Evolutionary conservation across 2,329 filamentous ascomycete species (phyloP), one percentile per base, ranked within the genome.

Genomic region (Colletotrichum melonis): DNA sequence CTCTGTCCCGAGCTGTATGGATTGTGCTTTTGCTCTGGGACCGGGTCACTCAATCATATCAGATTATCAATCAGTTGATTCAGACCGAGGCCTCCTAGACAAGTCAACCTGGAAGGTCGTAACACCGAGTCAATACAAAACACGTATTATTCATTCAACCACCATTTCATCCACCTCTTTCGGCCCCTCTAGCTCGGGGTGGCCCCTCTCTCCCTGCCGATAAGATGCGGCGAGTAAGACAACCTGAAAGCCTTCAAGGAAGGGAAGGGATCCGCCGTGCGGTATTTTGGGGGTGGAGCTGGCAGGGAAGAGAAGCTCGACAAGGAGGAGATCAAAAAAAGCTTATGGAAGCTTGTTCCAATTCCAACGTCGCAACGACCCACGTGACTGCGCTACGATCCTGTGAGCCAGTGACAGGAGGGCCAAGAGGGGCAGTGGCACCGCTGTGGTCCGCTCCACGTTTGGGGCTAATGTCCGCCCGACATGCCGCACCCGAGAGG

Each of bases 341-440:
- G 59, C 67, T 65, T 64, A 56, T 65, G 24, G 55, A 73, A 70
- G 67, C 70, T 73, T 73, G 70, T 65, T 52, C 70, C 66, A 70
- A 57, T 73, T 65, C 67, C 67, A 69, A 56, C 42, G 70, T 73
- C 62, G 70, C 67, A 62, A 65, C 67, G 60, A 56, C 70, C 70
- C 70, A 73, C 70, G 70, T 73, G 70, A 73, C 70, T 16, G 67
- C n/a, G 22, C 67, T 35, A 56, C 14, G 14, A 16, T 42, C 38
- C 38, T 42, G 11, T 0, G 32, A 35, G 32, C 32, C 32, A 35
- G 32, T 35, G 38, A 42, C 14, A 42, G 42, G 46, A 58, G 28
- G 52, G 52, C 52, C 52, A 69, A 56, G 49, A 16, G 32, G 35
- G 46, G 46, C 60, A 54, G 32, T 28, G 46, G 52, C 52, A 12